A percentile compares a stretch with the other conserved stretches of the same genome.
Evolutionary conservation across 1,284 basidiomycete genomes (phyloP).

Genomic region (Sporisorium scitamineum): DNA sequence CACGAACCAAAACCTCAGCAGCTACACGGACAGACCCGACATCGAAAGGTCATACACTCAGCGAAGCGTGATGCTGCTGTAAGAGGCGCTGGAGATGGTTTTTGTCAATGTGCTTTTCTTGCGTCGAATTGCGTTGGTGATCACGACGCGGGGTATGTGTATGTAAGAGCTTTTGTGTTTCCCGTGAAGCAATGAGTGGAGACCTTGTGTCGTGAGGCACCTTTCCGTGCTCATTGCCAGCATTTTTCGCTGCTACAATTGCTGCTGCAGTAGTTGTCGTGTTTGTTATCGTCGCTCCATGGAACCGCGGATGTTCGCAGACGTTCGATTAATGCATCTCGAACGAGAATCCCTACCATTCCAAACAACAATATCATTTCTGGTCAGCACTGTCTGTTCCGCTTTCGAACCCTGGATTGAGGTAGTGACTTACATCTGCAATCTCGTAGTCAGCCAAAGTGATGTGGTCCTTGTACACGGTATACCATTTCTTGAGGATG

Average conservation of each 20-base stretch:
- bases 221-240: too few species aligned
- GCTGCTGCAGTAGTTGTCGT: background rate
- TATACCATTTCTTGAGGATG: slow-evolving; percentile 90
- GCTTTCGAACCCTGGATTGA: too few species aligned
- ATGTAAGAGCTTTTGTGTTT: background rate
- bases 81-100: too few species aligned
- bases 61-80: too few species aligned
- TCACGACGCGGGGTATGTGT: too few species aligned
- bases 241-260: too few species aligned
- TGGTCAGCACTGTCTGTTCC: background rate
- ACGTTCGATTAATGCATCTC: slow-evolving; percentile 37
- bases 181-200: too few species aligned
- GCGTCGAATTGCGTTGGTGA: too few species aligned
- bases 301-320: background rate
- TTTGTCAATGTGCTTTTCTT: background rate
- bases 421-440: slow-evolving; percentile 31
- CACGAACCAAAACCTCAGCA: too few species aligned
- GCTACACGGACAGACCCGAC: too few species aligned
- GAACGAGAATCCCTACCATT: slow-evolving; percentile 37
- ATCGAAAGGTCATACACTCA: too few species aligned
- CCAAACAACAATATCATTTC: background rate
- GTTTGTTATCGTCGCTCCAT: background rate
- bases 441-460: slow-evolving; percentile 88
- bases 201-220: too few species aligned
- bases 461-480: slow-evolving; percentile 75